These are phyloP conservation scores for Peniophora sp. DNA, from an alignment of 1,284 basidiomycete genomes.

Conservation along the genomic window DNA sequence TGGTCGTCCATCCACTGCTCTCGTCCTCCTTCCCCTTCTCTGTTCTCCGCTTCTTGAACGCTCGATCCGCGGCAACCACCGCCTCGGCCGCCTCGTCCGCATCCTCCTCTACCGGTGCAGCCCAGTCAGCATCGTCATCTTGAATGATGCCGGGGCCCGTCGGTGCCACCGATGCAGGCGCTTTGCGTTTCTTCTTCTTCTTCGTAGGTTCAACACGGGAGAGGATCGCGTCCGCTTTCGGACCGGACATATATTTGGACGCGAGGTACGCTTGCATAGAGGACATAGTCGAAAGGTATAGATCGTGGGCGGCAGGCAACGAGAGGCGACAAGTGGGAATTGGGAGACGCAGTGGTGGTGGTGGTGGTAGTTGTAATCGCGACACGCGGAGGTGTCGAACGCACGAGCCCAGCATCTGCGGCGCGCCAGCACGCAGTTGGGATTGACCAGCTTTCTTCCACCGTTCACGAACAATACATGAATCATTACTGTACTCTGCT, in stretches of 20 bases:
- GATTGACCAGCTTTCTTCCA: too few relatives aligned
- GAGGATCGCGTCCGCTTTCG: slow-evolving; percentile 94
- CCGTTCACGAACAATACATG: too few relatives aligned
- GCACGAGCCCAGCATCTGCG: too few relatives aligned
- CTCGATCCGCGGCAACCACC: slow-evolving; percentile 58
- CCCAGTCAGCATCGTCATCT: slow-evolving; percentile 70
- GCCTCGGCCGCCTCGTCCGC: slow-evolving; percentile 47
- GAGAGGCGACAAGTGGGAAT: too few relatives aligned
- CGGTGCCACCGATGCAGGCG: slow-evolving; percentile 25
- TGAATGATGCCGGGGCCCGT: slow-evolving; percentile 37
- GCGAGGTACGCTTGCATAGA: slow-evolving; percentile 70
- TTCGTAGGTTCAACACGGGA: slow-evolving; percentile 57
- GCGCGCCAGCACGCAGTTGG: too few relatives aligned
- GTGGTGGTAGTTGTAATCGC: too few relatives aligned
- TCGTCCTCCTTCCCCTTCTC: slow-evolving; percentile 24
- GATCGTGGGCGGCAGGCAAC: too few relatives aligned
- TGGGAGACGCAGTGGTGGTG: too few relatives aligned
- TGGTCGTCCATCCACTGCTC: slow-evolving; percentile 49
- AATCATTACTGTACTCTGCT: neutral
- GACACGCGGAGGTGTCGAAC: too few relatives aligned
- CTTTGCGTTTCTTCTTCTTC: slow-evolving; percentile 66
- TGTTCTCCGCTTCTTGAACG: slow-evolving; percentile 66
- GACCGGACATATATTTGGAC: slow-evolving; percentile 91
- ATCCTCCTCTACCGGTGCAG: slow-evolving; percentile 16
- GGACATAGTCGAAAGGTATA: slow-evolving; percentile 9